Percentiles rank a stretch among this genome's conserved stretches.
phyloP scores from a whole-genome alignment of 208 protist genomes.

The Blechomonas ayalai region DNA sequence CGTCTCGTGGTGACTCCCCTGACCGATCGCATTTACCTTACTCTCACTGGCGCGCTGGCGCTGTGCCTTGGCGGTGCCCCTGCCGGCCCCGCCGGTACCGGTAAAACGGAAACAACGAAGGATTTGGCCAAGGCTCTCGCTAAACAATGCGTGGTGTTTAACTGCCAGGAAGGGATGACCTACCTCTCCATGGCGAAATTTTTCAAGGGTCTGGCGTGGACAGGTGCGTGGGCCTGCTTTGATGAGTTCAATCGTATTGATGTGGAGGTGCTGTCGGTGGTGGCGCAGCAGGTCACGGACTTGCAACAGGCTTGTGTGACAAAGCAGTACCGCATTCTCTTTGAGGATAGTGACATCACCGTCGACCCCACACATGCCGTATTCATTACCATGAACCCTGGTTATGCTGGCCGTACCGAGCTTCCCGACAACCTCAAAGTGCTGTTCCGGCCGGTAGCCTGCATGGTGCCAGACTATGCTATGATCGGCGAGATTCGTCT shows the following conservation, averaged over 20 bases:
- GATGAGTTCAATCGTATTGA: conserved; percentile 99
- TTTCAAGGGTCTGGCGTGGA: conserved; percentile 96
- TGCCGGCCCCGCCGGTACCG: conserved; percentile 83
- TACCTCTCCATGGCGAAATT: conserved; percentile 96
- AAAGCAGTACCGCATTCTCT: conserved; percentile 91
- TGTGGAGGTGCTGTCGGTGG: conserved; percentile 95
- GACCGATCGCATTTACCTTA: conserved; percentile 96
- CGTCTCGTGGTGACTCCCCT: conserved; percentile 96
- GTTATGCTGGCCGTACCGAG: conserved; percentile 98
- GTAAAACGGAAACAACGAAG: conserved; percentile 97
- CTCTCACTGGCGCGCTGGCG: conserved; percentile 91
- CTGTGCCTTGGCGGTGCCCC: conserved; percentile 93
- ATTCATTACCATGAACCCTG: conserved; percentile 99
- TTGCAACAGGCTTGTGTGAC: conserved; percentile 92
- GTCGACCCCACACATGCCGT: conserved; percentile 93
- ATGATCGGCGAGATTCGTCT: conserved; percentile 98
- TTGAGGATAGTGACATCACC: conserved; percentile 91
- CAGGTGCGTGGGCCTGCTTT: conserved; percentile 97
- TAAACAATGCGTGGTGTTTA: conserved; percentile 98
- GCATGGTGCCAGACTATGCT: conserved; percentile 99
- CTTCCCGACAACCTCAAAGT: conserved; percentile 98
- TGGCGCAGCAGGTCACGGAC: conserved; percentile 95
- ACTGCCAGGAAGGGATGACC: conserved; percentile 96
- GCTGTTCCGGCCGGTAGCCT: conserved; percentile 97
- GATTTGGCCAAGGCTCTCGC: conserved; percentile 96